phyloP scores from a whole-genome alignment of 768 basidiomycete genomes.

The Termitomyces sp. region DNA sequence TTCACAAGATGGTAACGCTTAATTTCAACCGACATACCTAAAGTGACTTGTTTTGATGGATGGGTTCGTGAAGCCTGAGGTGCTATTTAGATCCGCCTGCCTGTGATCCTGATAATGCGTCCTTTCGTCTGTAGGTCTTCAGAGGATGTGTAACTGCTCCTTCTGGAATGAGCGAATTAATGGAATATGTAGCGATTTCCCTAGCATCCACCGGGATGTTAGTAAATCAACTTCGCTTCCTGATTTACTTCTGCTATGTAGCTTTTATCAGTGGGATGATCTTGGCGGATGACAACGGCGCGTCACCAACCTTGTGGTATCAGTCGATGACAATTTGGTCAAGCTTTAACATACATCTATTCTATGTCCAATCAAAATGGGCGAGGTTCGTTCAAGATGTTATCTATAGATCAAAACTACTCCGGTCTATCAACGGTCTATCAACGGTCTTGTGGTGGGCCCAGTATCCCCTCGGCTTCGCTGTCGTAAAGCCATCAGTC shows the following conservation, averaged over 20 bases:
- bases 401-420: neutral
- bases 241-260: neutral
- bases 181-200: too few relatives aligned
- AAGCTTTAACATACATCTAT: neutral
- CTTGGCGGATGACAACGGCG: slow-evolving; percentile 59
- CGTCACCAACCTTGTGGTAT: neutral
- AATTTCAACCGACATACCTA: too few relatives aligned
- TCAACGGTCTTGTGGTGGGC: too few relatives aligned
- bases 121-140: too few relatives aligned
- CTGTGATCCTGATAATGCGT: too few relatives aligned
- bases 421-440: neutral
- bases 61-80: too few relatives aligned
- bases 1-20: too few relatives aligned
- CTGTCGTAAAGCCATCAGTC: slow-evolving; percentile 1
- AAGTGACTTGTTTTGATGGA: too few relatives aligned
- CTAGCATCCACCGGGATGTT: slow-evolving; percentile 10
- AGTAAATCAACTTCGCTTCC: neutral
- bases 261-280: slow-evolving; percentile 45
- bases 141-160: too few relatives aligned
- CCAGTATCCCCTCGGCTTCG: neutral
- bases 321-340: neutral
- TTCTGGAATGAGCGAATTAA: too few relatives aligned
- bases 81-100: too few relatives aligned
- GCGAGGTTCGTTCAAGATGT: neutral
- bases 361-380: neutral